Evolutionary conservation across 2,329 filamentous ascomycete species (phyloP).

Genomic region (Cercospora zeae-maydis): DNA sequence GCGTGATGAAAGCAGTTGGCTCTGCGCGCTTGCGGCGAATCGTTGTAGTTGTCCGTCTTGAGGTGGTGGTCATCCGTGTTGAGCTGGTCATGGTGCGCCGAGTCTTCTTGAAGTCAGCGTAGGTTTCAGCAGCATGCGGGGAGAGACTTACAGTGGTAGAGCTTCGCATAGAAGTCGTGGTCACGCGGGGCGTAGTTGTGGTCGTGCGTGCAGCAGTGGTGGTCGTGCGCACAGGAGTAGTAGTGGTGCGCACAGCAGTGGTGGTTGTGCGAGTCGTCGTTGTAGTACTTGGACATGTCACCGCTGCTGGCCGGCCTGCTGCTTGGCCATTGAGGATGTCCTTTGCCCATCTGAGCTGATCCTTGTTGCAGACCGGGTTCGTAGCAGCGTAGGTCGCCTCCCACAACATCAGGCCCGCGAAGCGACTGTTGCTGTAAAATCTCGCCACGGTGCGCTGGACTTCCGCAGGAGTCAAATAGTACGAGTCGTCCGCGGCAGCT

Average conservation of each 20-base stretch:
- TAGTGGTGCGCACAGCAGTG: background rate
- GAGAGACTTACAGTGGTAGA: background rate
- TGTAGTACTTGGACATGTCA: conserved; percentile 2
- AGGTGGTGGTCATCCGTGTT: background rate
- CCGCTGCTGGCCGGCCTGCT: background rate
- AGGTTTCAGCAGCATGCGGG: too few species aligned
- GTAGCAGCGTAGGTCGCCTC: conserved; percentile 47
- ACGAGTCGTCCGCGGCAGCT: conserved; percentile 32
- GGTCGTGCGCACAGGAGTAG: background rate
- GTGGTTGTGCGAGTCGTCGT: background rate
- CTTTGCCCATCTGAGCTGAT: conserved; percentile 51
- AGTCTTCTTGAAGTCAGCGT: background rate
- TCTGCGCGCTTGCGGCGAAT: conserved; percentile 5
- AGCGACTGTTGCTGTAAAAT: conserved; percentile 43
- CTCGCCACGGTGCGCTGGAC: conserved; percentile 45
- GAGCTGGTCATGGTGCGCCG: background rate
- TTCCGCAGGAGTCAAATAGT: conserved; percentile 48
- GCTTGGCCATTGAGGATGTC: conserved; percentile 35
- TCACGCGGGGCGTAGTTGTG: background rate
- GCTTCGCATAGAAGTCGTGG: background rate
- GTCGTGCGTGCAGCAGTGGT: background rate
- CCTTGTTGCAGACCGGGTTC: conserved; percentile 40
- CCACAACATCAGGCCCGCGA: conserved; percentile 61
- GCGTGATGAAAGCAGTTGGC: conserved; percentile 1
- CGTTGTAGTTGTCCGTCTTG: conserved; percentile 14